Evolutionary conservation across 345 rosid species (phyloP), one percentile per base, ranked within the genome.

Genomic region (Citrus australasica): DNA sequence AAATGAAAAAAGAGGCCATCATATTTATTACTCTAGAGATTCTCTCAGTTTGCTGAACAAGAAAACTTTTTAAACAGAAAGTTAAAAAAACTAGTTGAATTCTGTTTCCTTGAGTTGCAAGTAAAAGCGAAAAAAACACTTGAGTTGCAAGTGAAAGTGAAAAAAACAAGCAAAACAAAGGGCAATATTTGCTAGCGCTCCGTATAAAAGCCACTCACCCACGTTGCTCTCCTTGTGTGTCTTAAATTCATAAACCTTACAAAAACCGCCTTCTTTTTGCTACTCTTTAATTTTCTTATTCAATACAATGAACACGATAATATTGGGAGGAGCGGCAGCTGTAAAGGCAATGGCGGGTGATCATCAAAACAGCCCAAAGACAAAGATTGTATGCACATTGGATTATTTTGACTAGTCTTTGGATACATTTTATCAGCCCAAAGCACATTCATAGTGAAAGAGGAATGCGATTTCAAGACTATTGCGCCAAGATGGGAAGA

Each of bases 341-440:
- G 61, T 4, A 28, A 30, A 8, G 38, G 40, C 28, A 60, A 25
- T 7, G 69, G 27, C 16, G 40, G 30, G 69, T 62, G 77, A 9
- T 27, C 67, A 38, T 46, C 51, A 46, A 38, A 38, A 56, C 79
- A 80, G 81, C 76, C 91, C 89, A 0, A 90, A 90, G 79, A 89
- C 92, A 5, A 90, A 90, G 86, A 90, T 89, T 59, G 92, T 90
- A 1, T 90, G 94, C 84, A 90, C 94, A 4, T 78, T 90, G 55
- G 94, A n/a, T n/a, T n/a, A n/a, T n/a, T n/a, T n/a, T n/a, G n/a
- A n/a, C n/a, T n/a, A n/a, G n/a, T n/a, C n/a, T n/a, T n/a, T n/a
- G n/a, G n/a, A n/a, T n/a, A n/a, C n/a, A n/a, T n/a, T n/a, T n/a
- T n/a, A n/a, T n/a, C n/a, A n/a, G n/a, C n/a, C n/a, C n/a, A n/a